Evolutionary conservation across 306 rosid genomes (phyloP).

Genomic region (Senna siamea): DNA sequence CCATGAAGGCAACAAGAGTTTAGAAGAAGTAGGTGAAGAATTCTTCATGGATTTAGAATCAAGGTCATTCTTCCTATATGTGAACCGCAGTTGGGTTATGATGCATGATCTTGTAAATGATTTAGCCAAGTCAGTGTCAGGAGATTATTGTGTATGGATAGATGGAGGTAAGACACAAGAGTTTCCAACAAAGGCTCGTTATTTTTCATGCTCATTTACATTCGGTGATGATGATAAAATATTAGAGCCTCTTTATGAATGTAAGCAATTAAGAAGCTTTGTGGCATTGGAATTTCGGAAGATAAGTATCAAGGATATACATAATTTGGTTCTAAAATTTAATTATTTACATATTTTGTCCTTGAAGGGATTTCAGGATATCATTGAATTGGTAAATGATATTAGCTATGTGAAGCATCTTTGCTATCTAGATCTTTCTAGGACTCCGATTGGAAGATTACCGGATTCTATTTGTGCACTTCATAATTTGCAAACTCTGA

Average conservation of each 20-base stretch:
- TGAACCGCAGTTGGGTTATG: no score
- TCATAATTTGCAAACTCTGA: neutral
- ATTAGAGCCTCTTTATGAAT: neutral
- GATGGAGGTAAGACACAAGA: neutral
- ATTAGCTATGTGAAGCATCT: neutral
- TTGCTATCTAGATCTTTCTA: neutral
- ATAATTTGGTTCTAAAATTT: neutral
- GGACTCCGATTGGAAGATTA: neutral
- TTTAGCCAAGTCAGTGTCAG: neutral
- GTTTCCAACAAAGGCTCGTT: neutral
- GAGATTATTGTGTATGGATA: neutral
- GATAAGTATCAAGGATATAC: neutral
- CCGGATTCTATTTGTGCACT: neutral
- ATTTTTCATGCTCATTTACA: neutral
- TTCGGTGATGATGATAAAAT: fast-evolving
- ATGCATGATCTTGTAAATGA: neutral
- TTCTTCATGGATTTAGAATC: neutral
- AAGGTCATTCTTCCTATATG: neutral
- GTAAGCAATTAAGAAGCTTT: neutral
- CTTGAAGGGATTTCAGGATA: fast-evolving
- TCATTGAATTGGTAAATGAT: neutral
- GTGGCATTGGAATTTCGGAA: neutral
- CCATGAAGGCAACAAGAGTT: neutral
- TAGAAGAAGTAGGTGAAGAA: neutral
- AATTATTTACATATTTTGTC: neutral